Percentiles rank a stretch among this genome's conserved stretches.
These are phyloP conservation scores for Elongisporangium undulatum DNA, from an alignment of 352 stramenopile genomes.

Conservation along the genomic window DNA sequence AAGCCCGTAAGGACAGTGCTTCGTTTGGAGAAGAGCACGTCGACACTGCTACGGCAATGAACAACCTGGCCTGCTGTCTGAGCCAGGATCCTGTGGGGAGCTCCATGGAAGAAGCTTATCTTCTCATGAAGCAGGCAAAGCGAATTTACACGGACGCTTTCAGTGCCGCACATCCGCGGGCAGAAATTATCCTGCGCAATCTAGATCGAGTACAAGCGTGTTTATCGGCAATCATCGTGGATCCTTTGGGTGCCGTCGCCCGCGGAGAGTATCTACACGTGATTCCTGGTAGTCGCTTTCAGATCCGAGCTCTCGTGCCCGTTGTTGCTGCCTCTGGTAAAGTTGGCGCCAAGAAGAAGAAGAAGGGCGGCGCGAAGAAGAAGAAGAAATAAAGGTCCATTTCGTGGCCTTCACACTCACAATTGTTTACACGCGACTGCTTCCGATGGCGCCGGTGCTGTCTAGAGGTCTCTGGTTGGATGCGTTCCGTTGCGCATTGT, in stretches of 20 bases:
- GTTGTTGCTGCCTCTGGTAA: constrained; percentile 14
- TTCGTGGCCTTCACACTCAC: neutral
- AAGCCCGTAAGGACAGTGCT: constrained; percentile 18
- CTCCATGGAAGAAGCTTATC: constrained; percentile 44
- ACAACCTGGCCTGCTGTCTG: constrained; percentile 69
- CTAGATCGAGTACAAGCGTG: constrained; percentile 34
- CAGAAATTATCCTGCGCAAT: constrained; percentile 39
- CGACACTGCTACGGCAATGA: constrained; percentile 68
- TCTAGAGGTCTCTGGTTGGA: neutral
- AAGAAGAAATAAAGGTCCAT: constrained; percentile 11
- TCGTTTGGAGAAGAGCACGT: constrained; percentile 24
- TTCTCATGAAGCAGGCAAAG: constrained; percentile 48
- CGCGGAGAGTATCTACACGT: constrained; percentile 55
- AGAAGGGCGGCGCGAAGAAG: constrained; percentile 30
- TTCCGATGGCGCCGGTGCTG: neutral
- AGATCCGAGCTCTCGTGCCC: constrained; percentile 59
- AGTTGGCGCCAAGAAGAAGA: constrained; percentile 22
- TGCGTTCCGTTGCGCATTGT: neutral
- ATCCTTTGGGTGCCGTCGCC: constrained; percentile 30
- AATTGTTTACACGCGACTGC: neutral
- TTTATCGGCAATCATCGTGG: constrained; percentile 39
- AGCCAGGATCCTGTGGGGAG: constrained; percentile 28
- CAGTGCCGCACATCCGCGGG: constrained; percentile 34
- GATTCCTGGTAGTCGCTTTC: constrained; percentile 56
- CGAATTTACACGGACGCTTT: constrained; percentile 45